phyloP scores from a whole-genome alignment of 495 filamentous ascomycete species.

The Aspergillus panamensis region DNA sequence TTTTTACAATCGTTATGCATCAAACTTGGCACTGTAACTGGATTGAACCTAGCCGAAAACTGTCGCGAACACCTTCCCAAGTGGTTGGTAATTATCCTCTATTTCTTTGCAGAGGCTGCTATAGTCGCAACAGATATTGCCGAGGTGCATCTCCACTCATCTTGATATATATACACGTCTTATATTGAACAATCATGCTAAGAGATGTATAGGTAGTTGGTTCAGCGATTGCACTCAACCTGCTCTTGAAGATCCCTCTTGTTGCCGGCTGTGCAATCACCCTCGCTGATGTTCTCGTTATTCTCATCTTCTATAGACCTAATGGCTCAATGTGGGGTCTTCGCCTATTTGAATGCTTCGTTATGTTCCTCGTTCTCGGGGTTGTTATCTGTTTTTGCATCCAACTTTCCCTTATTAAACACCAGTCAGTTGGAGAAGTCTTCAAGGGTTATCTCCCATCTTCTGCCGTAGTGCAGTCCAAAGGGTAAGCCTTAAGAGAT shows the following conservation, averaged over 20 bases:
- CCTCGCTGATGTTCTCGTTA: conserved; percentile 77
- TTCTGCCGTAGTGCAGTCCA: conserved; percentile 62
- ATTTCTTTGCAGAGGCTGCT: conserved; percentile 71
- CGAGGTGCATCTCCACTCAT: conserved; percentile 47
- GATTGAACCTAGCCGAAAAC: conserved; percentile 75
- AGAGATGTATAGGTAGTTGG: conserved; percentile 65
- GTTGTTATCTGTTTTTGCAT: conserved; percentile 92
- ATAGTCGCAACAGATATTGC: conserved; percentile 91
- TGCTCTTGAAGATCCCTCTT: conserved; percentile 75
- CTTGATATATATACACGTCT: background rate
- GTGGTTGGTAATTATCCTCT: conserved; percentile 73
- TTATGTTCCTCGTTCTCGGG: conserved; percentile 72
- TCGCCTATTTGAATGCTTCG: conserved; percentile 75
- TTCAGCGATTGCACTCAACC: conserved; percentile 84
- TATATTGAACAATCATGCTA: background rate
- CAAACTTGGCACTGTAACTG: conserved; percentile 82
- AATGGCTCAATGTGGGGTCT: conserved; percentile 68
- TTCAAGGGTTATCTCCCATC: conserved; percentile 84
- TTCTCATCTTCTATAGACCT: conserved; percentile 81
- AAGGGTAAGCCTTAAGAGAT: conserved; percentile 46
- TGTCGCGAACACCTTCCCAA: conserved; percentile 70
- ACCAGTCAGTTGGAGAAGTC: conserved; percentile 68
- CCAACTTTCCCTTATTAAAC: conserved; percentile 73
- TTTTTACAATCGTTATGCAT: conserved; percentile 78
- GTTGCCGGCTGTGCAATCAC: conserved; percentile 86